Evolutionary conservation across 805 yeast species (phyloP).

Genomic region (Teunomyces funiuensis): DNA sequence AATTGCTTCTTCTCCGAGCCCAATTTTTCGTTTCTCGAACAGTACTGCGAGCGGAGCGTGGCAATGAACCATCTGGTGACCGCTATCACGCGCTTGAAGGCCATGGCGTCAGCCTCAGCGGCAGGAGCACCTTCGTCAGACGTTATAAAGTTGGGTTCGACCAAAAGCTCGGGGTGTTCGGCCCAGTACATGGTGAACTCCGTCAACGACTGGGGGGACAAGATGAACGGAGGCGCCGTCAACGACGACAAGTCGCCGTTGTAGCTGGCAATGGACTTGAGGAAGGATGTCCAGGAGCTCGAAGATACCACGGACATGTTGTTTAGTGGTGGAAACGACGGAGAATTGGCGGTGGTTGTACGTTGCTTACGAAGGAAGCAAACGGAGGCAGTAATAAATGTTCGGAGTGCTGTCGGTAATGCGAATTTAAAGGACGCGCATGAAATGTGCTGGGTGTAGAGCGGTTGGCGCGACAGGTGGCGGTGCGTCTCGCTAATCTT

Average conservation of each 20-base stretch:
- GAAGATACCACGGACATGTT: constrained; percentile 6
- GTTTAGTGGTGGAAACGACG: background rate
- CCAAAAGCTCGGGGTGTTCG: constrained; percentile 80
- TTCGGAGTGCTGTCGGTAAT: background rate
- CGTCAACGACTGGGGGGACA: constrained; percentile 82
- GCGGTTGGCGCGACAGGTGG: background rate
- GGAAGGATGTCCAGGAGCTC: constrained; percentile 84
- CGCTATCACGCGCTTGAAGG: constrained; percentile 68
- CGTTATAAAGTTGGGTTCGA: constrained; percentile 62
- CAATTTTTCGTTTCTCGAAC: constrained; percentile 85
- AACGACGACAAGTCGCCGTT: constrained; percentile 91
- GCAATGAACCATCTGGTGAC: constrained; percentile 91
- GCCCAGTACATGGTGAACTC: constrained; percentile 98
- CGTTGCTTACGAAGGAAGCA: no score
- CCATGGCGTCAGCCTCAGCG: constrained; percentile 39
- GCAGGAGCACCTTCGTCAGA: constrained; percentile 38
- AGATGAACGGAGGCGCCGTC: constrained; percentile 96
- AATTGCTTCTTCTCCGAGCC: constrained; percentile 98
- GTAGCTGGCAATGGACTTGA: constrained; percentile 87
- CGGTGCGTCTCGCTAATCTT: no score
- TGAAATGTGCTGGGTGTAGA: background rate
- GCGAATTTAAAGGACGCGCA: background rate
- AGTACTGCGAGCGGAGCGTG: constrained; percentile 89
- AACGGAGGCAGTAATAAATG: background rate
- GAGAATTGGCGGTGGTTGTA: background rate